A percentile compares a stretch with the other conserved stretches of the same genome.
phyloP scores from a whole-genome alignment of 371 early-diverging fungal species.

The Smittium mucronatum region DNA sequence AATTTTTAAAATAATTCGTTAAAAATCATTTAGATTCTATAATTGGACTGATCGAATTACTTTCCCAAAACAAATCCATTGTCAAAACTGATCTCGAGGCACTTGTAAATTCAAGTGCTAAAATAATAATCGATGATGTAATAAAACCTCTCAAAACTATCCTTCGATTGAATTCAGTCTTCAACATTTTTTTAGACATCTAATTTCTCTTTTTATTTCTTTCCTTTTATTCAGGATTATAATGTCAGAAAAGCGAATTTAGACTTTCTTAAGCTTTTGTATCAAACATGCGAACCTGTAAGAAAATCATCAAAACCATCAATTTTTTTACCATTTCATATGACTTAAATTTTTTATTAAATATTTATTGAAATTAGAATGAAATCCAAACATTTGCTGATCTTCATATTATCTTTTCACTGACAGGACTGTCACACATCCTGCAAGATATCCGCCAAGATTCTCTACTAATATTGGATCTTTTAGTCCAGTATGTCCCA shows the following conservation, averaged over 20 bases:
- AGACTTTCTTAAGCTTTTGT: neutral
- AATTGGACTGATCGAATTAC: constrained; percentile 50
- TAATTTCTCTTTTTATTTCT: neutral
- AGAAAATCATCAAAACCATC: neutral
- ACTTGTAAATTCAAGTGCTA: constrained; percentile 39
- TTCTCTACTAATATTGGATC: constrained; percentile 59
- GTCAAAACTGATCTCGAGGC: constrained; percentile 46
- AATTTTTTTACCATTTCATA: neutral
- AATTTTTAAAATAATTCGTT: no score
- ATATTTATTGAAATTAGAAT: constrained; percentile 25
- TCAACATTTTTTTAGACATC: no score
- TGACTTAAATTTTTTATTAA: neutral
- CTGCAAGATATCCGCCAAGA: constrained; percentile 69
- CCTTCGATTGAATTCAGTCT: no score
- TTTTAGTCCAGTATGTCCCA: constrained; percentile 55
- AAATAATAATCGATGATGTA: constrained; percentile 28
- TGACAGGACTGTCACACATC: constrained; percentile 84
- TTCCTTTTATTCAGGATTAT: neutral
- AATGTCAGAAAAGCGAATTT: constrained; percentile 4
- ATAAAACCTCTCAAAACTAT: neutral
- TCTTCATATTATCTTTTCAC: constrained; percentile 59
- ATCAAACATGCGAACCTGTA: constrained; percentile 2
- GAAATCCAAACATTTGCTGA: constrained; percentile 68
- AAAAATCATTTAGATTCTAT: constrained; percentile 49
- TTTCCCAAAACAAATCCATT: constrained; percentile 40